Percentiles rank a stretch among this genome's conserved stretches.
Evolutionary conservation across 2,329 filamentous ascomycete genomes (phyloP).

Genomic region (Exophiala lecanii-corni): DNA sequence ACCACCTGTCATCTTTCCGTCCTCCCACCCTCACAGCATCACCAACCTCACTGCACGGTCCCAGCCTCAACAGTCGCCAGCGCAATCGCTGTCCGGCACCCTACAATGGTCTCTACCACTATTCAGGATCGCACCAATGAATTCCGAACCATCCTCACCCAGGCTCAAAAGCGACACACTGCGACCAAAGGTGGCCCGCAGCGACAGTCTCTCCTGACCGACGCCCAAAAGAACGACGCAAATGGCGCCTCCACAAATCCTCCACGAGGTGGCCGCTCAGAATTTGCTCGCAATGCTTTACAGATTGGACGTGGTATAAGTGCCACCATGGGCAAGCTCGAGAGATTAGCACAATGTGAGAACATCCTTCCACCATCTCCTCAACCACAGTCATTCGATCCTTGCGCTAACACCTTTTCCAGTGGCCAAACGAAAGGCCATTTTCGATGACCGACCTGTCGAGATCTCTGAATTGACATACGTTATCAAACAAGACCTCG

Average conservation of each 20-base stretch:
- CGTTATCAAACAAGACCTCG: constrained; percentile 95
- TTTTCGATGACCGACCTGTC: constrained; percentile 93
- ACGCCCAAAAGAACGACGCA: constrained; percentile 56
- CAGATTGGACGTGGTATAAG: constrained; percentile 90
- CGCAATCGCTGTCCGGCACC: too few species aligned
- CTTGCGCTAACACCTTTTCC: too few species aligned
- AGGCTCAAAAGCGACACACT: constrained; percentile 75
- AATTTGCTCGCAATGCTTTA: constrained; percentile 87
- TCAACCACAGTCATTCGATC: too few species aligned
- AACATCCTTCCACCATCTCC: constrained; percentile 15
- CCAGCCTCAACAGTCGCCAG: too few species aligned
- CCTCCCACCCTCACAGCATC: too few species aligned
- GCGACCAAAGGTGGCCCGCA: constrained; percentile 73
- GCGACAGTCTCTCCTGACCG: constrained; percentile 72
- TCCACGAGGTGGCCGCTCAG: constrained; percentile 62
- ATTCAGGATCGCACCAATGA: constrained; percentile 96
- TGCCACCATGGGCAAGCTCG: constrained; percentile 88
- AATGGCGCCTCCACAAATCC: constrained; percentile 54
- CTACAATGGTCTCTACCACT: constrained; percentile 54
- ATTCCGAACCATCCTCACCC: constrained; percentile 84
- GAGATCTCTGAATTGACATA: constrained; percentile 97
- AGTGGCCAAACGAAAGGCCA: constrained; percentile 93
- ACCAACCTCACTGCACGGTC: too few species aligned
- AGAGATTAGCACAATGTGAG: constrained; percentile 80
- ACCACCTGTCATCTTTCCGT: too few species aligned